Conservation (phyloP, 2,329 filamentous ascomycete genomes). For the Cladosporium sp. region DNA sequence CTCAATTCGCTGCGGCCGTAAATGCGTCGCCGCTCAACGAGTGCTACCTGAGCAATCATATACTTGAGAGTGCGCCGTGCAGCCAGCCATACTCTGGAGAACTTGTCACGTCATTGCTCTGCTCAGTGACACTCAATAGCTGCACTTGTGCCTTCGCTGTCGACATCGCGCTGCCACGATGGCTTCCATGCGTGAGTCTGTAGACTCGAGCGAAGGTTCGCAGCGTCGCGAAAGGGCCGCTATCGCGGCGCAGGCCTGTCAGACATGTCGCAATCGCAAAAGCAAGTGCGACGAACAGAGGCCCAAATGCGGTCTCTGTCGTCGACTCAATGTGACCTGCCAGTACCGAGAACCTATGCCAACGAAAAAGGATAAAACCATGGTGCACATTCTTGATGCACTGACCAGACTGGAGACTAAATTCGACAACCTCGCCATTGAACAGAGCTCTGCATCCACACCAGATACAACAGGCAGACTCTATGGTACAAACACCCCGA, state of each 20-base stretch:
- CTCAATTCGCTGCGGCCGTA: neutral
- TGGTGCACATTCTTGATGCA: conserved; percentile 60
- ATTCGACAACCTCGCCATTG: conserved; percentile 47
- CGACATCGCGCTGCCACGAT: neutral
- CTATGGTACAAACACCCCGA: neutral
- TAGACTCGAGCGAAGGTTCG: conserved; percentile 17
- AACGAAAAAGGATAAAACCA: conserved; percentile 65
- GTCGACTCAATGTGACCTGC: conserved; percentile 59
- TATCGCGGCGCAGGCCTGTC: conserved; percentile 17
- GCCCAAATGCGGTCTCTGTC: conserved; percentile 62
- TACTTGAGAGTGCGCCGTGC: neutral
- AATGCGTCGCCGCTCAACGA: neutral
- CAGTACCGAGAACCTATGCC: conserved; percentile 61
- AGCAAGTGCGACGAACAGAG: conserved; percentile 65
- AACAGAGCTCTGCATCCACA: conserved; percentile 5
- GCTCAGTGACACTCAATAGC: neutral
- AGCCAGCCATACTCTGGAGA: neutral
- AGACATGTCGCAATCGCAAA: conserved; percentile 45
- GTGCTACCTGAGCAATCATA: neutral
- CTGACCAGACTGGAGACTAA: conserved; percentile 58
- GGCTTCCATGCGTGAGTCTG: conserved; percentile 7
- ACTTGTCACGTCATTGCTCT: neutral
- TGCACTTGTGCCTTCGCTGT: neutral
- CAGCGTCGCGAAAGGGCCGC: conserved; percentile 17
- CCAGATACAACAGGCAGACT: conserved; percentile 2